These are phyloP conservation scores for Artemisia tridentata DNA, from an alignment of 129 eudicot genomes.

Conservation along the genomic window DNA sequence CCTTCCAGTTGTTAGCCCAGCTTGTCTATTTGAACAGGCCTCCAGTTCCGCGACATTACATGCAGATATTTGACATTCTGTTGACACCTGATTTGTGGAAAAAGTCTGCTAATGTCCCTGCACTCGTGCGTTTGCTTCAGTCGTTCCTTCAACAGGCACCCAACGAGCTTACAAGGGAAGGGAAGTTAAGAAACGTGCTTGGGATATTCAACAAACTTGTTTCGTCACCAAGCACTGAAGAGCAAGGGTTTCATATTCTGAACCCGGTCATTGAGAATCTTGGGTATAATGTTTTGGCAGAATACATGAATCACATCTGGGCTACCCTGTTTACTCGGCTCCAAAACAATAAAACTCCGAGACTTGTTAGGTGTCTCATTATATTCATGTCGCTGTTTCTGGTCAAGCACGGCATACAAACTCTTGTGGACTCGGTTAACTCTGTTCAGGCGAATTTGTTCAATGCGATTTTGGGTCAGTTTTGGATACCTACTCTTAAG, in stretches of 20 bases:
- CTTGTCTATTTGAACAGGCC: constrained; percentile 82
- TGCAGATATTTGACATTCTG: constrained; percentile 79
- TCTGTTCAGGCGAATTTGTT: constrained; percentile 69
- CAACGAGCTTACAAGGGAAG: constrained; percentile 67
- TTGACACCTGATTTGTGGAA: constrained; percentile 82
- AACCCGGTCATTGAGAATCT: constrained; percentile 88
- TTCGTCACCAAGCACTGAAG: constrained; percentile 74
- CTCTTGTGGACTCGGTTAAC: constrained; percentile 66
- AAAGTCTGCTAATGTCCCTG: constrained; percentile 87
- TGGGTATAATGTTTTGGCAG: constrained; percentile 70
- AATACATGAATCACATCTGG: constrained; percentile 66
- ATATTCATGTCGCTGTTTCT: constrained; percentile 85
- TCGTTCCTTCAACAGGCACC: constrained; percentile 93
- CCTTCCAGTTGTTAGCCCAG: constrained; percentile 92
- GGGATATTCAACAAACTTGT: constrained; percentile 75
- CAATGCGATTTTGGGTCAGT: constrained; percentile 50
- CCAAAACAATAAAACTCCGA: constrained; percentile 48
- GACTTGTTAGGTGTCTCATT: constrained; percentile 64
- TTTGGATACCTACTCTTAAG: constrained; percentile 89
- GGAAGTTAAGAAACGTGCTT: constrained; percentile 60
- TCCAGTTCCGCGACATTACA: constrained; percentile 68
- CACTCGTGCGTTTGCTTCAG: constrained; percentile 90
- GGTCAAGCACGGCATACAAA: constrained; percentile 69
- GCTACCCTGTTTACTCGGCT: constrained; percentile 62
- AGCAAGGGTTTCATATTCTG: constrained; percentile 90